Conservation (phyloP, 495 filamentous ascomycete species). For the Aspergillus indologenus region DNA sequence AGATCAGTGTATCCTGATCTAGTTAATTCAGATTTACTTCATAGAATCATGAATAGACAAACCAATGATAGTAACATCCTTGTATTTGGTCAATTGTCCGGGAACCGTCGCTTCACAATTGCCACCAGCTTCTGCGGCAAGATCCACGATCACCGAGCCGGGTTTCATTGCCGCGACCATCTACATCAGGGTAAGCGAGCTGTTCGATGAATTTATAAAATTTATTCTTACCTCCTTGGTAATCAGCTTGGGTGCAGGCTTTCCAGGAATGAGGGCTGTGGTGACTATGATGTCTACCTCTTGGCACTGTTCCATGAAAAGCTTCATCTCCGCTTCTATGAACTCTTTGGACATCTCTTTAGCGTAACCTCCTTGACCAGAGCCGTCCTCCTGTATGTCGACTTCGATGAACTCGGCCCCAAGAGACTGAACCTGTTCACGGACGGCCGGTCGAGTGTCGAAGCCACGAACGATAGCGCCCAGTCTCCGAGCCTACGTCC, state of each 20-base stretch:
- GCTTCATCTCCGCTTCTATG: conserved; percentile 81
- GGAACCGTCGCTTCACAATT: conserved; percentile 75
- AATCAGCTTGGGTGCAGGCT: conserved; percentile 71
- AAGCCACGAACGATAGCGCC: conserved; percentile 84
- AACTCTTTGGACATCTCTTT: conserved; percentile 90
- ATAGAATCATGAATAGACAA: conserved; percentile 15
- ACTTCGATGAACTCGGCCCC: conserved; percentile 84
- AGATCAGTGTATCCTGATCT: conserved; percentile 71
- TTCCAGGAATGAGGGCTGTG: conserved; percentile 76
- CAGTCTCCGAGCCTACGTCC: conserved; percentile 57
- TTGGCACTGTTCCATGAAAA: conserved; percentile 74
- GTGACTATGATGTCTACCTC: conserved; percentile 89
- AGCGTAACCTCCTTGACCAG: conserved; percentile 77
- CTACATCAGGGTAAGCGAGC: conserved; percentile 11
- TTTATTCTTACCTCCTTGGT: conserved; percentile 50
- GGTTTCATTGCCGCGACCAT: conserved; percentile 81
- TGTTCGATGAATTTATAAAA: background rate
- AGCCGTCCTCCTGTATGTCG: conserved; percentile 75
- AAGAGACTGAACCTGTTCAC: conserved; percentile 80
- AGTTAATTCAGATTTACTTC: conserved; percentile 9
- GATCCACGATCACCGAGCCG: conserved; percentile 75
- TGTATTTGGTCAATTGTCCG: conserved; percentile 62
- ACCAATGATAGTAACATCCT: conserved; percentile 79
- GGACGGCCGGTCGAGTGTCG: conserved; percentile 72
- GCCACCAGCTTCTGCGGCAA: conserved; percentile 76